These are phyloP conservation scores for Mercurialis annua DNA, from an alignment of 345 rosid genomes.

Conservation along the genomic window DNA sequence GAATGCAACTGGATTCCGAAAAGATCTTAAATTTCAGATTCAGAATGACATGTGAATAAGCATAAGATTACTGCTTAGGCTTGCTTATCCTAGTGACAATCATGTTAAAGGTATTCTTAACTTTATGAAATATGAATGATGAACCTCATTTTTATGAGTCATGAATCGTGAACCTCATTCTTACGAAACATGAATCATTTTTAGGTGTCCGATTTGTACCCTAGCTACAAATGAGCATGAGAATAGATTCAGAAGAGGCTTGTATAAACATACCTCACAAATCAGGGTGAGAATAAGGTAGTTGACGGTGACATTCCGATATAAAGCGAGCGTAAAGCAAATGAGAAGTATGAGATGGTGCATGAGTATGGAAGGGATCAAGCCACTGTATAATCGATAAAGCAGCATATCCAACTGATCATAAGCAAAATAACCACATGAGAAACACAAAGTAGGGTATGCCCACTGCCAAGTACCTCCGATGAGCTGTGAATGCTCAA, in stretches of 20 bases:
- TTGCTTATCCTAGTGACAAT: no score
- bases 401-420: slow-evolving; percentile 93
- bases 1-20: slow-evolving; percentile 65
- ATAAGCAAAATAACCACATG: slow-evolving; percentile 92
- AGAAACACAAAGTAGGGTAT: slow-evolving; percentile 72
- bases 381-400: slow-evolving; percentile 67
- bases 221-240: no score
- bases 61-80: no score
- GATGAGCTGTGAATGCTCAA: slow-evolving; percentile 66
- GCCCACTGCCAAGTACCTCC: slow-evolving; percentile 78
- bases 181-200: no score
- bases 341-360: slow-evolving; percentile 84
- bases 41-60: neutral
- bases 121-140: neutral
- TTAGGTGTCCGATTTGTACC: no score
- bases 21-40: slow-evolving; percentile 7
- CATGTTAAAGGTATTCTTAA: neutral
- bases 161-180: no score
- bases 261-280: slow-evolving; percentile 60
- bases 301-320: slow-evolving; percentile 76
- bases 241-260: neutral
- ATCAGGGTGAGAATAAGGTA: slow-evolving; percentile 81
- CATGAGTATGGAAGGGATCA: slow-evolving; percentile 66
- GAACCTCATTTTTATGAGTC: neutral
- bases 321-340: slow-evolving; percentile 88